Evolutionary conservation across 352 stramenopile species (phyloP).

Genomic region (Globisporangium lucens): DNA sequence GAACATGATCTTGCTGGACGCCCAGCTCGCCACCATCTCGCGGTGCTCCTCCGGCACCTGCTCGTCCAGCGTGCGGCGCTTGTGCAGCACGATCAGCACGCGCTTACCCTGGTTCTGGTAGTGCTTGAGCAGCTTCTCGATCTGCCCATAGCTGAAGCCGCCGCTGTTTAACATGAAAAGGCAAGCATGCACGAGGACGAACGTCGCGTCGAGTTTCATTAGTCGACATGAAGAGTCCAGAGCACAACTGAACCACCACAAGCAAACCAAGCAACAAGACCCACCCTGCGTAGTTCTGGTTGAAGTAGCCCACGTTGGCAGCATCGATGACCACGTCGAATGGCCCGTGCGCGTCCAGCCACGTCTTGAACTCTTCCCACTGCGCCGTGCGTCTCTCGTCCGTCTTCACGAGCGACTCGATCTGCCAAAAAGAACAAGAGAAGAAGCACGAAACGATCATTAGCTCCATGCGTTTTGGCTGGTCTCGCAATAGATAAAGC

Average conservation of each 20-base stretch:
- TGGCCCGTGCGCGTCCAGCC: constrained; percentile 58
- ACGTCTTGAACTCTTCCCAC: constrained; percentile 84
- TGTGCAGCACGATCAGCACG: constrained; percentile 94
- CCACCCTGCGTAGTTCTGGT: constrained; percentile 94
- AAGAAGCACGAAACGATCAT: constrained; percentile 2
- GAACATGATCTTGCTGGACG: constrained; percentile 81
- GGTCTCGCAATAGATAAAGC: constrained; percentile 1
- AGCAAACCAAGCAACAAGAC: constrained; percentile 7
- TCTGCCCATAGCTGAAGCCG: constrained; percentile 95
- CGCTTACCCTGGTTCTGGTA: constrained; percentile 87
- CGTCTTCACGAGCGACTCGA: constrained; percentile 75
- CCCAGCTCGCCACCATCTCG: constrained; percentile 76
- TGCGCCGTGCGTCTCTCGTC: constrained; percentile 66
- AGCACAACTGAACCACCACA: background rate
- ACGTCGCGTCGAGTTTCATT: constrained; percentile 1
- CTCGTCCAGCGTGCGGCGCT: constrained; percentile 90
- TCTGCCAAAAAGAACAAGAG: constrained; percentile 24
- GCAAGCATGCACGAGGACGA: background rate
- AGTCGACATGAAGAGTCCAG: constrained; percentile 9
- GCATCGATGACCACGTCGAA: constrained; percentile 96
- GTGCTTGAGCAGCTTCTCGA: constrained; percentile 91
- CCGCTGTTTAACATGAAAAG: constrained; percentile 38
- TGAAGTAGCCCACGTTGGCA: constrained; percentile 98
- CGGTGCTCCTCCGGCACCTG: constrained; percentile 77
- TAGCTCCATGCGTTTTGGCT: background rate